phyloP scores from a whole-genome alignment of 1,284 basidiomycete species.

The Meripilus lineatus region DNA sequence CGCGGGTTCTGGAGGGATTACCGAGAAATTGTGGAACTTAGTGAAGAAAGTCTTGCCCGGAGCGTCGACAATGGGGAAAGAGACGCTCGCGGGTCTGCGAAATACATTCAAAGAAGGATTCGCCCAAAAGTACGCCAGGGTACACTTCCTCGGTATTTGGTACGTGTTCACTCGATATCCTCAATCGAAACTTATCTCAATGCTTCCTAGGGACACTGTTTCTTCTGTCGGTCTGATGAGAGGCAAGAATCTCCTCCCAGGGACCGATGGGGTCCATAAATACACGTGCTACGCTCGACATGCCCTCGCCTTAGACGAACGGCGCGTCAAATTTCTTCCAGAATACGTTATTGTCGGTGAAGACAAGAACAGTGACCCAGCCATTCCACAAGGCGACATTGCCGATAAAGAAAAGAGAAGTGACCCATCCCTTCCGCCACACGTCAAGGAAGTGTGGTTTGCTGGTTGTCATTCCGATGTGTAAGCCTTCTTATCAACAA shows the following conservation, averaged over 20 bases:
- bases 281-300: conserved; percentile 31
- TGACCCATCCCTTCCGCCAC: conserved; percentile 1
- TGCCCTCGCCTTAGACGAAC: conserved; percentile 36
- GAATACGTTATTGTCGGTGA: conserved; percentile 19
- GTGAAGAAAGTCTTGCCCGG: too few relatives aligned
- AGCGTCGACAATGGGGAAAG: too few relatives aligned
- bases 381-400: conserved; percentile 4
- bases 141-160: too few relatives aligned
- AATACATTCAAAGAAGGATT: too few relatives aligned
- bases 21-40: too few relatives aligned
- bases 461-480: conserved; percentile 13
- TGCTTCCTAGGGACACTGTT: conserved; percentile 16
- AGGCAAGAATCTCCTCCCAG: conserved; percentile 9
- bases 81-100: too few relatives aligned
- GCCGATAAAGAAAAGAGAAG: conserved; percentile 4
- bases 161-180: too few relatives aligned
- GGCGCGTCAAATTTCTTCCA: conserved; percentile 35
- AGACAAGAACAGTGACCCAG: not conserved
- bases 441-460: conserved; percentile 28
- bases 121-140: too few relatives aligned
- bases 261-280: conserved; percentile 6
- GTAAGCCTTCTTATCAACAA: too few relatives aligned
- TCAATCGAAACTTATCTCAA: too few relatives aligned
- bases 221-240: conserved; percentile 13
- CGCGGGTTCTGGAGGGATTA: too few relatives aligned